These are phyloP conservation scores for Apiotrichum gracile DNA, from an alignment of 1,284 basidiomycete genomes.

Conservation along the genomic window DNA sequence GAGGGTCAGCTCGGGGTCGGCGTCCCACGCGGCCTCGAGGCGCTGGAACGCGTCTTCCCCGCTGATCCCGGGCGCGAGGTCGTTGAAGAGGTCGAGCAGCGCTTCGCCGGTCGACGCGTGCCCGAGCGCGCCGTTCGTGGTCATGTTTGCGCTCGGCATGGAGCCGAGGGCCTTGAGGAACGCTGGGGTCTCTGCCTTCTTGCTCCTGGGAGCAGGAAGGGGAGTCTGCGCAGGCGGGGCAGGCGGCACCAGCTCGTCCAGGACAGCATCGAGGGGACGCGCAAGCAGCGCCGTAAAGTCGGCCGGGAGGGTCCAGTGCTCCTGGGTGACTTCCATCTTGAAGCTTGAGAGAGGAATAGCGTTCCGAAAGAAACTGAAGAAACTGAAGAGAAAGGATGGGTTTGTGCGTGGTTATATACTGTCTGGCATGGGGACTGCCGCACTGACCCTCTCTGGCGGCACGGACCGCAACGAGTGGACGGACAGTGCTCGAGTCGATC, in stretches of 20 bases:
- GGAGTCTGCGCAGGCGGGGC: neutral
- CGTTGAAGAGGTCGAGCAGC: constrained; percentile 27
- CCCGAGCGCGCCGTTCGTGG: constrained; percentile 24
- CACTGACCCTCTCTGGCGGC: too few species aligned
- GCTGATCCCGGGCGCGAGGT: constrained; percentile 16
- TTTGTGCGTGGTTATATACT: too few species aligned
- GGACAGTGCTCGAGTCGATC: too few species aligned
- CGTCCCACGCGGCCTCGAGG: constrained; percentile 21
- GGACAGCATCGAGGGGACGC: neutral
- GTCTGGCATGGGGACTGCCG: too few species aligned
- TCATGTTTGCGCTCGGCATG: constrained; percentile 12
- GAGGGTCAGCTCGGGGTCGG: constrained; percentile 24
- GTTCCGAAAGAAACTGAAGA: too few species aligned
- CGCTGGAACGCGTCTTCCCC: constrained; percentile 9
- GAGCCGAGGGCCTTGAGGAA: constrained; percentile 21
- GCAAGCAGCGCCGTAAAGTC: constrained; percentile 8
- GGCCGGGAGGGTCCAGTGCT: constrained; percentile 12
- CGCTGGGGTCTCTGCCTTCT: neutral
- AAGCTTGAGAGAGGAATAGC: constrained; percentile 10
- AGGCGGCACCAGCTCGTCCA: constrained; percentile 3
- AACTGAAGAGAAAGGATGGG: too few species aligned
- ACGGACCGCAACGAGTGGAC: too few species aligned
- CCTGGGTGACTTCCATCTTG: constrained; percentile 70
- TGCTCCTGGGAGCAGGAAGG: neutral
- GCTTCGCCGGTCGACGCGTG: constrained; percentile 13